These are phyloP conservation scores for Cubamyces sp. DNA, from an alignment of 768 basidiomycete genomes.

Conservation along the genomic window DNA sequence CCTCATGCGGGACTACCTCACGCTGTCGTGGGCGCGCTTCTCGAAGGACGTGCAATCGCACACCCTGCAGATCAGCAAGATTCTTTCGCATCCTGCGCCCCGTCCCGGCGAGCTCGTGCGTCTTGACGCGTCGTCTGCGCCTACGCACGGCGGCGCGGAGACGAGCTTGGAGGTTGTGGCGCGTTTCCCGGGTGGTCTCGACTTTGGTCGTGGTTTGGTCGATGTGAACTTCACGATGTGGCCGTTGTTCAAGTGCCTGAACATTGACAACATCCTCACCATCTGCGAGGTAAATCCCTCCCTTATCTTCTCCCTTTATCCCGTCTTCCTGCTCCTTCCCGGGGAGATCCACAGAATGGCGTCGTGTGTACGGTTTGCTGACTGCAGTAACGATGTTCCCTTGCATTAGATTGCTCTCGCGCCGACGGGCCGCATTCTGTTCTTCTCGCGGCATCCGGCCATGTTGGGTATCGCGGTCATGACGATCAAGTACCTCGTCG, in stretches of 20 bases:
- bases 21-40: constrained; percentile 94
- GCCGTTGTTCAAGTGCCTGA: constrained; percentile 92
- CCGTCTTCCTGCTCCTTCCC: not conserved
- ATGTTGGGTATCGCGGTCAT: constrained; percentile 94
- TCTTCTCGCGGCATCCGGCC: constrained; percentile 86
- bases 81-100: constrained; percentile 84
- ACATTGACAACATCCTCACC: constrained; percentile 91
- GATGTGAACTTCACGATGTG: constrained; percentile 97
- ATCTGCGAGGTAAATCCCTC: constrained; percentile 74
- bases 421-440: constrained; percentile 84
- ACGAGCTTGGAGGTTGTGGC: constrained; percentile 80
- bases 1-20: constrained; percentile 92
- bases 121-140: constrained; percentile 72
- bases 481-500: constrained; percentile 89
- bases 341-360: not conserved
- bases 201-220: constrained; percentile 88
- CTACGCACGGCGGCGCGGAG: constrained; percentile 55
- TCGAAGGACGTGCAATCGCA: constrained; percentile 94
- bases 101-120: constrained; percentile 86
- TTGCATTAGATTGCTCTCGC: constrained; percentile 73
- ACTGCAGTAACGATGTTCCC: not conserved
- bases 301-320: not conserved
- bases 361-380: not conserved
- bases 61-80: constrained; percentile 87
- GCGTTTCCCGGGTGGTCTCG: constrained; percentile 90